phyloP scores from a whole-genome alignment of 2,329 filamentous ascomycete species.

The Alternaria ethzedia region DNA sequence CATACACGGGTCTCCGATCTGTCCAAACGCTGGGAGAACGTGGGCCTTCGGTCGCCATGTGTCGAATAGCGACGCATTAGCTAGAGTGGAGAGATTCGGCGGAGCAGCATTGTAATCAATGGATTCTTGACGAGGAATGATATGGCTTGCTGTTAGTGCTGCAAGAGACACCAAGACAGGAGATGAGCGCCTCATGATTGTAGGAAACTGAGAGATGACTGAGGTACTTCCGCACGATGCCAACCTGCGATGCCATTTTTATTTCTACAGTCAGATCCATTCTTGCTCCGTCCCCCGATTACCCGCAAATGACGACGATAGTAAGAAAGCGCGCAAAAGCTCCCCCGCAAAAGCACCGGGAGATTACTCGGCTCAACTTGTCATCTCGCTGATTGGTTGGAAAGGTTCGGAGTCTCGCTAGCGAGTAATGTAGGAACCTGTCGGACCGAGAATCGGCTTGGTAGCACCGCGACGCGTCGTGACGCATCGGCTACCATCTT shows the following conservation, averaged over 20 bases:
- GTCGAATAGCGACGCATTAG: constrained; percentile 20
- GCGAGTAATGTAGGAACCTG: constrained; percentile 1
- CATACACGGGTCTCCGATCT: constrained; percentile 55
- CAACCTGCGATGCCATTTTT: background rate
- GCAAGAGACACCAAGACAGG: constrained; percentile 2
- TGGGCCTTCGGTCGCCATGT: constrained; percentile 50
- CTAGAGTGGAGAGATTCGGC: constrained; percentile 25
- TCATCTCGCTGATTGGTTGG: background rate
- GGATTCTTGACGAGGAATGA: constrained; percentile 12
- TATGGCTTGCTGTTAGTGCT: constrained; percentile 3
- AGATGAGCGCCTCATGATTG: constrained; percentile 8
- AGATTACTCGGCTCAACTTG: background rate
- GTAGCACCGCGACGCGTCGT: background rate
- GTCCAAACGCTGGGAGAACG: constrained; percentile 49
- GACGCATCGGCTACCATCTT: background rate
- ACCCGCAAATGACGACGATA: constrained; percentile 7
- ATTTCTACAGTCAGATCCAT: background rate
- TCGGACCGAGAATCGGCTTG: constrained; percentile 1
- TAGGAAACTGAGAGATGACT: background rate
- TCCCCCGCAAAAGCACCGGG: constrained; percentile 8
- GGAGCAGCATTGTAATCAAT: constrained; percentile 25
- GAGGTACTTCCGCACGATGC: background rate
- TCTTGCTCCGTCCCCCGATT: background rate
- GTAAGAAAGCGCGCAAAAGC: background rate
- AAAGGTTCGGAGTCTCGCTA: background rate